Evolutionary conservation across 495 filamentous ascomycete genomes (phyloP).

Genomic region (Penicillium lagena): DNA sequence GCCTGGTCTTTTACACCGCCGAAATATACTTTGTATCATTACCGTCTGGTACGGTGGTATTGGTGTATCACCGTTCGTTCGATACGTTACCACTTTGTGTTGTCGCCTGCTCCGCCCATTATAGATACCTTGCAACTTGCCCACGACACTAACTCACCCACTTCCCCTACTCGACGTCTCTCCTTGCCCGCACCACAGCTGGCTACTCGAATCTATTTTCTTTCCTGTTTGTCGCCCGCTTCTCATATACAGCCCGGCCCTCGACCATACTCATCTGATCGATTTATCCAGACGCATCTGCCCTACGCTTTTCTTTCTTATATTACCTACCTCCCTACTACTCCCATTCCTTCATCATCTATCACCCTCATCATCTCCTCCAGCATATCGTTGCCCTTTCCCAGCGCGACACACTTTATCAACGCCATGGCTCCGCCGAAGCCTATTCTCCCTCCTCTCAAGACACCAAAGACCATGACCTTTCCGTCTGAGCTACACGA

Average conservation of each 20-base stretch:
- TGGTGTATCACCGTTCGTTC: slow-evolving; percentile 1
- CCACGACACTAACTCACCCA: not conserved
- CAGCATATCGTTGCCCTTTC: too few species aligned
- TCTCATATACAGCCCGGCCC: too few species aligned
- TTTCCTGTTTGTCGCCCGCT: too few species aligned
- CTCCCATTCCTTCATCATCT: too few species aligned
- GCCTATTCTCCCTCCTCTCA: slow-evolving; percentile 62
- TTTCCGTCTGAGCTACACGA: slow-evolving; percentile 18
- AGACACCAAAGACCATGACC: slow-evolving; percentile 69
- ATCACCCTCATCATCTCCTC: too few species aligned
- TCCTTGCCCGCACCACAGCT: not conserved
- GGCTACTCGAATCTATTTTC: too few species aligned
- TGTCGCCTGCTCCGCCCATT: not conserved
- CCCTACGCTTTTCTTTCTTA: not conserved
- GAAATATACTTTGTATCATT: not conserved
- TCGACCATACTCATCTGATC: too few species aligned
- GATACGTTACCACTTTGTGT: not conserved
- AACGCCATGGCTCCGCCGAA: slow-evolving; percentile 52
- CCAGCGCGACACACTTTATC: too few species aligned
- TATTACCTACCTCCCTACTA: too few species aligned
- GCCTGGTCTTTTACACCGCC: too few species aligned
- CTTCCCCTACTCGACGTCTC: not conserved
- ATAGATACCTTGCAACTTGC: slow-evolving; percentile 5
- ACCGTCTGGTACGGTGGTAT: slow-evolving; percentile 2
- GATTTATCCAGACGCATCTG: not conserved